These are phyloP conservation scores for Cyberlindnera suaveolens DNA, from an alignment of 805 yeast genomes.

Conservation along the genomic window DNA sequence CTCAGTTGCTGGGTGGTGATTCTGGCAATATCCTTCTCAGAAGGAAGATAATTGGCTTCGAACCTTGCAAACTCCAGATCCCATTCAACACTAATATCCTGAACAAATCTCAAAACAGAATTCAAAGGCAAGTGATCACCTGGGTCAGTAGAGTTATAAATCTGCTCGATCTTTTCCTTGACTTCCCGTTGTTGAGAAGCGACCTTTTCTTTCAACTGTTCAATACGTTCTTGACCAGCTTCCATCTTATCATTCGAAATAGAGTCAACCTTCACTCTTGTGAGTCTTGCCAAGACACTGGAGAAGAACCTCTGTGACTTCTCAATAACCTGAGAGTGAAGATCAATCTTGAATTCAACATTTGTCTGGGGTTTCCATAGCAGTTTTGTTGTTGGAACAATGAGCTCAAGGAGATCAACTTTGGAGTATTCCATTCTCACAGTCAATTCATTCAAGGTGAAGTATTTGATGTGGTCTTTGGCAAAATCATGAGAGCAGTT, in stretches of 20 bases:
- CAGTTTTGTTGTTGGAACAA: conserved; percentile 67
- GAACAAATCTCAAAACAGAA: conserved; percentile 59
- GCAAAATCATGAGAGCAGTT: conserved; percentile 78
- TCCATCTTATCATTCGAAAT: conserved; percentile 66
- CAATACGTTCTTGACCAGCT: conserved; percentile 57
- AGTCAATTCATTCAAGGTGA: conserved; percentile 73
- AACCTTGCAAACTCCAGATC: conserved; percentile 76
- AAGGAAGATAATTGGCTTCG: conserved; percentile 73
- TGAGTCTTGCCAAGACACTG: conserved; percentile 63
- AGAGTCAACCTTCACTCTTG: conserved; percentile 68
- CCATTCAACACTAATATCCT: conserved; percentile 83
- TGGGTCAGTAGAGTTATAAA: conserved; percentile 51
- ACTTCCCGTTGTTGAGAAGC: conserved; percentile 45
- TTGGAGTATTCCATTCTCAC: conserved; percentile 72
- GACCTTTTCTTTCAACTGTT: conserved; percentile 48
- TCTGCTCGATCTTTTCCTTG: conserved; percentile 37
- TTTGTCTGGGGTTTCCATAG: conserved; percentile 69
- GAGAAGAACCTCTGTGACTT: conserved; percentile 60
- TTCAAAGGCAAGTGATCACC: conserved; percentile 69
- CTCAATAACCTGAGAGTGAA: conserved; percentile 45
- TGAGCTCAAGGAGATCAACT: conserved; percentile 72
- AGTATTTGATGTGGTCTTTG: conserved; percentile 76
- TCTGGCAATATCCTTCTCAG: conserved; percentile 87
- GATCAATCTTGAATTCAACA: conserved; percentile 59
- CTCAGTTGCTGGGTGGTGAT: conserved; percentile 85